Evolutionary conservation across 139 green algal genomes (phyloP), one percentile per base, ranked within the genome.

Genomic region (Asterochloris sp.): DNA sequence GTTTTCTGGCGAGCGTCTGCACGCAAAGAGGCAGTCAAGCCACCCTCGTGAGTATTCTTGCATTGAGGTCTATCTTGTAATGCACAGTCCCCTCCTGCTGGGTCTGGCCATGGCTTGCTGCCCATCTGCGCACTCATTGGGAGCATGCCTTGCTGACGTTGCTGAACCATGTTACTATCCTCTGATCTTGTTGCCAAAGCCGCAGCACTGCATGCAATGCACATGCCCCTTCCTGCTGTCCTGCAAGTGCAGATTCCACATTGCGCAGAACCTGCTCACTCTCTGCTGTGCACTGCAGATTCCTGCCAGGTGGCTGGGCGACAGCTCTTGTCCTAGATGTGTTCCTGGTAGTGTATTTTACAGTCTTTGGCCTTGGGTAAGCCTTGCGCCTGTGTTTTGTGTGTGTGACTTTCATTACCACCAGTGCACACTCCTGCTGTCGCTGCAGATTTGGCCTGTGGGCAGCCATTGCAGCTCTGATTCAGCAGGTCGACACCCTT

Each of bases 21-120:
- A 62, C 47, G 69, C n/a, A 61, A 19, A 38, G 68, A 83, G 71
- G 79, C 79, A n/a, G 68, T 69, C 68, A 83, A 83, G 61, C 69
- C 69, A 23, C 79, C 79, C 47, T 75, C 38, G 78, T 83, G 64
- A 79, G 74, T 67, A 54, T 10, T 62, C 2, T 64, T 13, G 69
- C 14, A 12, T 75, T 26, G 12, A 54, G 16, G 19, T 13, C 17
- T 54, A 63, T 77, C 13, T 17, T 14, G 23, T 17, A 26, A 24
- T 26, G 66, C 66, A 71, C 19, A 21, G 66, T 15, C 61, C 73
- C 13, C 11, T 78, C 73, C 61, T 63, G 19, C 27, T 27, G 73
- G 26, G 28, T 1, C 13, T 78, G 26, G 23, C 23, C 28, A 62
- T 54, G n/a, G 27, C 28, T 26, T 26, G 17, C 73, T 26, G 17